Evolutionary conservation across 805 yeast genomes (phyloP).

Genomic region (Priceomyces carsonii): DNA sequence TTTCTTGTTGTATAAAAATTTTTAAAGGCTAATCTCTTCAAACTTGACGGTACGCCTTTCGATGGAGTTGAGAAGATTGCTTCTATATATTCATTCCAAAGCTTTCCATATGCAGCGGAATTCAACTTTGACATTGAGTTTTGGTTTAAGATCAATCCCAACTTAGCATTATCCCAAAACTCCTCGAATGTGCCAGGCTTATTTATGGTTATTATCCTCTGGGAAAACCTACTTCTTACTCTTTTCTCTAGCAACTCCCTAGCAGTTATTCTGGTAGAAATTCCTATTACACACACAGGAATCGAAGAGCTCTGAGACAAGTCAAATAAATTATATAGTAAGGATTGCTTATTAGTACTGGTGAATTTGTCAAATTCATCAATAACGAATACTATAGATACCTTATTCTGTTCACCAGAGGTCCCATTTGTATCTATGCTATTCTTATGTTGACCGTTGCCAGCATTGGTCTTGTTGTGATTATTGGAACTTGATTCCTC

Average conservation of each 20-base stretch:
- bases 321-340: conserved; percentile 86
- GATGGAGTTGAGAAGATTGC: conserved; percentile 23
- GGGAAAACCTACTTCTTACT: conserved; percentile 87
- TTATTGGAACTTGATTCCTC: conserved; percentile 32
- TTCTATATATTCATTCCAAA: conserved; percentile 49
- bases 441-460: conserved; percentile 14
- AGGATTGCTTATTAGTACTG: conserved; percentile 69
- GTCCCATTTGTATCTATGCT: not conserved
- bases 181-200: conserved; percentile 49
- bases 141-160: conserved; percentile 33
- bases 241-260: conserved; percentile 87
- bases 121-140: conserved; percentile 8
- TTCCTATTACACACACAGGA: conserved; percentile 82
- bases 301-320: conserved; percentile 68
- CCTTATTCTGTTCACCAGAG: conserved; percentile 13
- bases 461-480: conserved; percentile 4
- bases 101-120: conserved; percentile 20
- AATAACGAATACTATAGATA: conserved; percentile 72
- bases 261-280: conserved; percentile 71
- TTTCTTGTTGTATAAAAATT: conserved; percentile 64
- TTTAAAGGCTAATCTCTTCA: conserved; percentile 18
- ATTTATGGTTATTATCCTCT: conserved; percentile 63
- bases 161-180: conserved; percentile 50
- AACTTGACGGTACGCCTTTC: conserved; percentile 9
- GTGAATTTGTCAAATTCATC: conserved; percentile 88